These are phyloP conservation scores for Zychaea mexicana DNA, from an alignment of 371 early-diverging fungal genomes.

Conservation along the genomic window DNA sequence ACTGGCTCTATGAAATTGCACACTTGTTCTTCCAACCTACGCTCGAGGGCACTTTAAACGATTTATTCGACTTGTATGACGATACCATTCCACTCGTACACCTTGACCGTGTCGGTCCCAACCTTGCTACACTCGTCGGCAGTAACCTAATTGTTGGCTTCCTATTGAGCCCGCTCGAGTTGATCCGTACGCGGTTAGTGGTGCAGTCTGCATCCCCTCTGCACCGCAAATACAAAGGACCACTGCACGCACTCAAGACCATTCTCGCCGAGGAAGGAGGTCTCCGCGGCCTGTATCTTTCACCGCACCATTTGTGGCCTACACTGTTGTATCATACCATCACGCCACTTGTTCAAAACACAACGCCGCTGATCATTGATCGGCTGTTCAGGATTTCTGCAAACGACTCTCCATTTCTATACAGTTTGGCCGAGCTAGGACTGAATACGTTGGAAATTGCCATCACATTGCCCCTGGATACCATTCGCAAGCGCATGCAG, in stretches of 20 bases:
- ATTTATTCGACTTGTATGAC: slow-evolving; percentile 77
- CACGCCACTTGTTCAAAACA: slow-evolving; percentile 72
- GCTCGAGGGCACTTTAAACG: slow-evolving; percentile 75
- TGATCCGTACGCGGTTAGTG: slow-evolving; percentile 77
- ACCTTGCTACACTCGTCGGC: slow-evolving; percentile 69
- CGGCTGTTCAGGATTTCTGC: slow-evolving; percentile 68
- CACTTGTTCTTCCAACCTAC: slow-evolving; percentile 80
- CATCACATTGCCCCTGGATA: slow-evolving; percentile 87
- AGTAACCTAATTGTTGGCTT: slow-evolving; percentile 73
- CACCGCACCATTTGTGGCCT: slow-evolving; percentile 67
- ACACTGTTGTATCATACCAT: slow-evolving; percentile 78
- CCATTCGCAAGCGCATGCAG: slow-evolving; percentile 84
- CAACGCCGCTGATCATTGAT: slow-evolving; percentile 72
- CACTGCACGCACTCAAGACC: slow-evolving; percentile 73
- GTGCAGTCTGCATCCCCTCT: slow-evolving; percentile 75
- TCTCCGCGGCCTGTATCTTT: slow-evolving; percentile 65
- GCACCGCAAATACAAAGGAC: slow-evolving; percentile 78
- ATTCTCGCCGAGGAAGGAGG: slow-evolving; percentile 86
- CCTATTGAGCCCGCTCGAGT: slow-evolving; percentile 77
- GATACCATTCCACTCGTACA: slow-evolving; percentile 76
- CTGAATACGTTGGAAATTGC: slow-evolving; percentile 72
- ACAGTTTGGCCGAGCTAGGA: slow-evolving; percentile 68
- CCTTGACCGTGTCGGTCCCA: slow-evolving; percentile 66
- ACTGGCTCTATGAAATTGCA: slow-evolving; percentile 75
- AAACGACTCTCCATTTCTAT: slow-evolving; percentile 67